These are phyloP conservation scores for Vigna trinervia DNA, from an alignment of 306 rosid genomes.

Conservation along the genomic window DNA sequence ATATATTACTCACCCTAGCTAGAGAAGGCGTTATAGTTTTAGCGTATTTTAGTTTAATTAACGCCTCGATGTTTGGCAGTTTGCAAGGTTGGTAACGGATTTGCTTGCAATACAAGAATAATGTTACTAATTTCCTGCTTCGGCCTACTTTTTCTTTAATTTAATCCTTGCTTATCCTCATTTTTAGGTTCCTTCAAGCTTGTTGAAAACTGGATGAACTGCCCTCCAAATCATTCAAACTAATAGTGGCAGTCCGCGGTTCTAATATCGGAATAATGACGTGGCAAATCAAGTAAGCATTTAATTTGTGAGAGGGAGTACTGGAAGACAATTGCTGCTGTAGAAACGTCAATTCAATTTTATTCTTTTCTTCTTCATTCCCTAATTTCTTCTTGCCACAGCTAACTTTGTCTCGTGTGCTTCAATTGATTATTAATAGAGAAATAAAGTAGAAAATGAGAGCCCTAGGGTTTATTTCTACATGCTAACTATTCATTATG, in stretches of 20 bases:
- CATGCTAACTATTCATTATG: not conserved
- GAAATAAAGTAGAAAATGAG: not conserved
- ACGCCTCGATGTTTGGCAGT: not conserved
- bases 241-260: constrained; percentile 4
- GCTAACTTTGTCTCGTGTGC: not conserved
- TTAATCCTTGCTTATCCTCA: constrained; percentile 15
- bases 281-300: constrained; percentile 19
- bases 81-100: constrained; percentile 14
- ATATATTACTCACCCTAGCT: not conserved
- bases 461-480: constrained; percentile 7
- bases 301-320: constrained; percentile 35
- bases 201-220: constrained; percentile 61
- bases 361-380: constrained; percentile 35
- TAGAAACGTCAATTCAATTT: constrained; percentile 26
- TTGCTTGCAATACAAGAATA: constrained; percentile 19
- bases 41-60: constrained; percentile 6
- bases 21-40: not conserved
- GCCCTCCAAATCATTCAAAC: constrained; percentile 34
- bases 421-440: not conserved
- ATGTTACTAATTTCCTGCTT: constrained; percentile 20
- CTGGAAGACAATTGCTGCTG: constrained; percentile 38
- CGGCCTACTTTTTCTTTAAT: constrained; percentile 17
- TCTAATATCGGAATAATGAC: constrained; percentile 15
- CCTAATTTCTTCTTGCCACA: not conserved
- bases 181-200: constrained; percentile 72